These are phyloP conservation scores for Spathaspora sp. DNA, from an alignment of 1,139 yeast species.

Conservation along the genomic window DNA sequence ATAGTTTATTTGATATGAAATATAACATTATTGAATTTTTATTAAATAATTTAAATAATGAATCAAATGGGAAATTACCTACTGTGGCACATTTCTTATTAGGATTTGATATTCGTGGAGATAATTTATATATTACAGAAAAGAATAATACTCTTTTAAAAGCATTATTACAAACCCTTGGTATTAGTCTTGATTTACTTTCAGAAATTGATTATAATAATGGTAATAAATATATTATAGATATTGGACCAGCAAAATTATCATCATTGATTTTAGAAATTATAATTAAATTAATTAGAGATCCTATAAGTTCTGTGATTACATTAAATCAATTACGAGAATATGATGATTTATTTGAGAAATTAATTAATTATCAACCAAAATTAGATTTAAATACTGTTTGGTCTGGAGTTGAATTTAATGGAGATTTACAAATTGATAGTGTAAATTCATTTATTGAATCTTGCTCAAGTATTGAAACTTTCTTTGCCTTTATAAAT, in stretches of 20 bases:
- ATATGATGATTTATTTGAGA: conserved; percentile 48
- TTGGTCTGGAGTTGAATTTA: conserved; percentile 55
- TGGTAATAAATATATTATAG: conserved; percentile 40
- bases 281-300: conserved; percentile 57
- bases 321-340: conserved; percentile 54
- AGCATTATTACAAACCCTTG: conserved; percentile 50
- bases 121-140: conserved; percentile 21
- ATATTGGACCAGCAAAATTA: conserved; percentile 54
- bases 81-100: conserved; percentile 72
- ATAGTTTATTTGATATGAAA: conserved; percentile 45
- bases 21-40: conserved; percentile 60
- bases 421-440: conserved; percentile 32
- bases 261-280: conserved; percentile 61
- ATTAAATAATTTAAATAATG: conserved; percentile 42
- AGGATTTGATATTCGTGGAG: conserved; percentile 56
- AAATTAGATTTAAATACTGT: conserved; percentile 44
- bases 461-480: conserved; percentile 39
- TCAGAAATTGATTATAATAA: conserved; percentile 37
- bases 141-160: conserved; percentile 48
- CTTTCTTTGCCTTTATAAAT: conserved; percentile 61
- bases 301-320: conserved; percentile 51
- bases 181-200: conserved; percentile 44
- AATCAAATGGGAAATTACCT: conserved; percentile 37
- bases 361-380: conserved; percentile 54
- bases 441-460: conserved; percentile 33